Evolutionary conservation across 1,139 yeast species (phyloP).

Genomic region (Zygosaccharomyces sapae): DNA sequence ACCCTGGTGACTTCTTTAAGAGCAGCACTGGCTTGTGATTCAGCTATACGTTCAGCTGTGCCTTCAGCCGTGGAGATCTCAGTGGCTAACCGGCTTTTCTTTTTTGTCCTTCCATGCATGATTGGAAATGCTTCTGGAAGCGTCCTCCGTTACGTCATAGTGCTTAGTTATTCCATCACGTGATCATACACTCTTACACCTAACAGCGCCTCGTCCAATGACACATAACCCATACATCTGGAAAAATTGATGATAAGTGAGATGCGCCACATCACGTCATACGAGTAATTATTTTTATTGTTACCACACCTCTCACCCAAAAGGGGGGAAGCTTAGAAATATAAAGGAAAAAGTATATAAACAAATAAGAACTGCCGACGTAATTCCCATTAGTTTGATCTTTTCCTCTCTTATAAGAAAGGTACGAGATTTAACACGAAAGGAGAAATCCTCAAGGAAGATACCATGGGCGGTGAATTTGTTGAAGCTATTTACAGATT

Average conservation of each 20-base stretch:
- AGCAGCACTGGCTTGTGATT: too few species aligned
- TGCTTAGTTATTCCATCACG: too few species aligned
- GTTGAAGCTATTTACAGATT: conserved; percentile 72
- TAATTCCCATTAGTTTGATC: background rate
- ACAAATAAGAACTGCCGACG: background rate
- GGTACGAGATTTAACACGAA: background rate
- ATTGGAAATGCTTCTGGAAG: background rate
- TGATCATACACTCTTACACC: too few species aligned
- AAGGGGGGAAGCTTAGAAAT: background rate
- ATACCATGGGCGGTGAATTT: conserved; percentile 32
- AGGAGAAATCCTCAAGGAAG: background rate
- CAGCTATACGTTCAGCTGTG: too few species aligned
- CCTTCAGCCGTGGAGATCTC: background rate
- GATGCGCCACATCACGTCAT: too few species aligned
- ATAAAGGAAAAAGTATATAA: background rate
- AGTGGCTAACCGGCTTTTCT: background rate
- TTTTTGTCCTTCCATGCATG: background rate
- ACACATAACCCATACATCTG: too few species aligned
- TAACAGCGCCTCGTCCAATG: too few species aligned
- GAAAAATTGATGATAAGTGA: too few species aligned
- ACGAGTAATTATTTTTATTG: too few species aligned
- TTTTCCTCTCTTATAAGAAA: background rate
- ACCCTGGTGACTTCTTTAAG: background rate
- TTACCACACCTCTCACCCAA: background rate
- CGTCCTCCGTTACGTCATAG: background rate